Conservation (phyloP, 192 early-diverging fungal species). For the Backusella tuberculispora region DNA sequence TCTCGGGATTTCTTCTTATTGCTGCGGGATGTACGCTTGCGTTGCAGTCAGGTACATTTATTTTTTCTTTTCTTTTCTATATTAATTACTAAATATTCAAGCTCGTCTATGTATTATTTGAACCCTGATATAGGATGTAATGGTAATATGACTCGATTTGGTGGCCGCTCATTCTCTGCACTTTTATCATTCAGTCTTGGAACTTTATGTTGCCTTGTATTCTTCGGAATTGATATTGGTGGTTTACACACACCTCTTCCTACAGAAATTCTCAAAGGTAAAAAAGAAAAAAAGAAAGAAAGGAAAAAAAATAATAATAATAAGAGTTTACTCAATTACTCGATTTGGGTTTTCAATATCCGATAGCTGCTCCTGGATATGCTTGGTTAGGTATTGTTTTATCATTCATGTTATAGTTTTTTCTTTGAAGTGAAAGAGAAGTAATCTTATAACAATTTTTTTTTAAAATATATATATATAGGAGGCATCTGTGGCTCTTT, state of each 20-base stretch:
- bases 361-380: constrained; percentile 48
- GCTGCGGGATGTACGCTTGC: constrained; percentile 35
- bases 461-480: not conserved
- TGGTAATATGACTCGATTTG: constrained; percentile 29
- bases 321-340: not conserved
- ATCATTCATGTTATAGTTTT: not conserved
- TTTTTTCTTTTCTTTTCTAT: not conserved
- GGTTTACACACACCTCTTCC: constrained; percentile 23
- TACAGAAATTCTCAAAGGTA: constrained; percentile 18
- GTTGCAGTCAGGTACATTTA: constrained; percentile 30
- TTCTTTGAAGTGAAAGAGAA: no score
- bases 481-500: constrained; percentile 53
- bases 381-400: constrained; percentile 37
- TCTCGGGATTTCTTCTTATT: constrained; percentile 32
- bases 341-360: not conserved
- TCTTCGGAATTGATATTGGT: constrained; percentile 34
- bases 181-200: constrained; percentile 32
- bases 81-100: no score
- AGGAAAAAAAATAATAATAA: no score
- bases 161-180: constrained; percentile 30
- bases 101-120: no score
- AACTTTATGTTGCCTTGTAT: constrained; percentile 20
- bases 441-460: not conserved
- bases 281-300: not conserved
- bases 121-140: constrained; percentile 27